These are phyloP conservation scores for Ustilago loliicola DNA, from an alignment of 1,284 basidiomycete genomes.

Conservation along the genomic window DNA sequence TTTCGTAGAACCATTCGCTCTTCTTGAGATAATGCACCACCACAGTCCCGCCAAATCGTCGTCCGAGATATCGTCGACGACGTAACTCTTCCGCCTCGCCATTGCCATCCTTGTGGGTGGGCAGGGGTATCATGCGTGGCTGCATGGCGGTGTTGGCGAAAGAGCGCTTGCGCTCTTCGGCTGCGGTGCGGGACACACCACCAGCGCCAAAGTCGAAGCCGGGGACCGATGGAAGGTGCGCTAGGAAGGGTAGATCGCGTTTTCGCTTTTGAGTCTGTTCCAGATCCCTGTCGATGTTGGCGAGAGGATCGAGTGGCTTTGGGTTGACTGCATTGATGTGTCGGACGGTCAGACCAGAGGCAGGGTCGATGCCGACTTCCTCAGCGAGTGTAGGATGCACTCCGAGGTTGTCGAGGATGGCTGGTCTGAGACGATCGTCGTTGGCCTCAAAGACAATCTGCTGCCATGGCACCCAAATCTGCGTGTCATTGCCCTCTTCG, in stretches of 20 bases:
- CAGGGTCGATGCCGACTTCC: constrained; percentile 54
- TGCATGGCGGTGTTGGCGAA: constrained; percentile 36
- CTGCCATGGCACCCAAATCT: constrained; percentile 60
- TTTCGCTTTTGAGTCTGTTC: constrained; percentile 15
- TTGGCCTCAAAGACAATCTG: constrained; percentile 67
- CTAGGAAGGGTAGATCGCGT: constrained; percentile 71
- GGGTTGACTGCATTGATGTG: constrained; percentile 70
- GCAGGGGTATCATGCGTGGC: constrained; percentile 55
- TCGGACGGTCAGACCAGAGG: constrained; percentile 48
- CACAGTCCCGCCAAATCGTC: constrained; percentile 82
- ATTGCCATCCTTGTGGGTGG: constrained; percentile 57
- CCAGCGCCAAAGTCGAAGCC: constrained; percentile 52
- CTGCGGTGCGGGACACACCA: constrained; percentile 44
- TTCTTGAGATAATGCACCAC: constrained; percentile 98
- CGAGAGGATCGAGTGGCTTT: constrained; percentile 11
- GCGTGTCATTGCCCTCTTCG: constrained; percentile 54
- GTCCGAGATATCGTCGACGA: constrained; percentile 70
- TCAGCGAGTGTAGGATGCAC: constrained; percentile 35
- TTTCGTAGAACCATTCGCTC: constrained; percentile 95
- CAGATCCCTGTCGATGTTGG: constrained; percentile 12
- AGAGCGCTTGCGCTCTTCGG: constrained; percentile 41
- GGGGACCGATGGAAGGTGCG: constrained; percentile 61
- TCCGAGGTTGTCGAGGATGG: constrained; percentile 15
- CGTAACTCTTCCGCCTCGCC: constrained; percentile 74
- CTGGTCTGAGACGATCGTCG: constrained; percentile 61